Evolutionary conservation across 2,329 filamentous ascomycete species (phyloP), one percentile per base, ranked within the genome.

Genomic region (Ascochyta viciae-villosae): DNA sequence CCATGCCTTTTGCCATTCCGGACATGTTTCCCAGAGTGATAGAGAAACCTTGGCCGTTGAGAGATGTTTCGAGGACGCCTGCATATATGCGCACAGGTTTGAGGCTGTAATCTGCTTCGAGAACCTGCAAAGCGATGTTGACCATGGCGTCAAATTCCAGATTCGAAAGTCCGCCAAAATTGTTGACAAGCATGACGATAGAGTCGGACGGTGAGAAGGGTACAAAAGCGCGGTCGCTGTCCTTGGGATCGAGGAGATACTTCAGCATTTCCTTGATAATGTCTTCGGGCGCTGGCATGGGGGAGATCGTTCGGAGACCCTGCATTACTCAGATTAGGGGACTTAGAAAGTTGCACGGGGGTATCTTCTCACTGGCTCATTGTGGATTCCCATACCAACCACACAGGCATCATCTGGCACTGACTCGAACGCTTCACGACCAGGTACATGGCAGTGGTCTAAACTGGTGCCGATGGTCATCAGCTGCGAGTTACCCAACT

Each of bases 41-140:
- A 7, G 80, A 83, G 75, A 84, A 85, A 4, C 83, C 83, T 6
- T 83, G 82, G 1, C 79, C 83, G 60, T 85, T 85, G 8, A 85
- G 71, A 0, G 81, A 83, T 0, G 82, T 83, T 56, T 84, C 82
- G 41, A 85, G 81, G 3, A 77, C 71, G 6, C 78, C 79, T 1
- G 77, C 76, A 58, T 82, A 81, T 38, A 82, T 78, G 42, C 81
- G 77, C 10, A 68, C 66, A 1, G 82, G 82, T 6, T 71, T 73
- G 45, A 84, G 82, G 4, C 77, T 75, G 79, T 80, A 84, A 51
- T 80, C 79, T 5, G 67, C 67, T 44, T 80, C 64, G 23, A 83
- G 69, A 12, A 78, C 74, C 40, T 73, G 66, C 1, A 78, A 61
- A 4, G 73, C 70, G 24, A 82, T 72, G 43, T 78, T 74, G 2